Evolutionary conservation across 495 filamentous ascomycete species (phyloP), one percentile per base, ranked within the genome.

Genomic region (Aspergillus haitiensis): DNA sequence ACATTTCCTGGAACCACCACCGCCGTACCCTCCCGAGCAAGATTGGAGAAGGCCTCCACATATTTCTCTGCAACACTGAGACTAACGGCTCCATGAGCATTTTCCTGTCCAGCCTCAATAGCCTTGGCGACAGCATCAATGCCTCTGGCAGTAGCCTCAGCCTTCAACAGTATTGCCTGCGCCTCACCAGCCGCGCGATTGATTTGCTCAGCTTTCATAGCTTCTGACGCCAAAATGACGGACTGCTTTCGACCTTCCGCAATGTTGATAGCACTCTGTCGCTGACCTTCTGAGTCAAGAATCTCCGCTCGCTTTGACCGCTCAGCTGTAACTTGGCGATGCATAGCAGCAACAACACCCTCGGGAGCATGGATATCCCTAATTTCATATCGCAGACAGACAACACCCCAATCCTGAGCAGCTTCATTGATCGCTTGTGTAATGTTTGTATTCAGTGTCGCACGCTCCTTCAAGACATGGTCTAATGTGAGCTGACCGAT

Each of bases 381-480:
- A 67, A 98, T 98, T 75, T 98, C 94, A 78, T 98, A 98, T 21
- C 94, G 90, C 50, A 98, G 81, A 68, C 95, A 98, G 15, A 91
- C 88, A 15, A 98, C 91, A 58, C 94, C 94, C 94, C 94, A 98
- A 52, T 92, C 93, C 58, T 92, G 88, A 0, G 95, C 92, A 0
- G 94, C 95, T 69, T 98, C 94, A 77, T 98, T 98, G 81, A 98
- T 97, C 15, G 95, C 95, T 55, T 89, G 85, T 13, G 94, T 98
- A 72, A 98, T 98, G 75, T 98, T 98, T 63, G 84, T 90, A 78
- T 98, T 98, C 56, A 98, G 88, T 3, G 88, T 89, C 2, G 93
- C 88, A 53, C 94, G 91, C 81, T 98, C 94, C 69, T 97, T 96
- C 21, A 98, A 82, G 40, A 98, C 94, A 77, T 98, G 93, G 75